Percentiles rank a stretch among this genome's conserved stretches.
phyloP scores from a whole-genome alignment of 495 filamentous ascomycete genomes.

The Aspergillus asperescens region DNA sequence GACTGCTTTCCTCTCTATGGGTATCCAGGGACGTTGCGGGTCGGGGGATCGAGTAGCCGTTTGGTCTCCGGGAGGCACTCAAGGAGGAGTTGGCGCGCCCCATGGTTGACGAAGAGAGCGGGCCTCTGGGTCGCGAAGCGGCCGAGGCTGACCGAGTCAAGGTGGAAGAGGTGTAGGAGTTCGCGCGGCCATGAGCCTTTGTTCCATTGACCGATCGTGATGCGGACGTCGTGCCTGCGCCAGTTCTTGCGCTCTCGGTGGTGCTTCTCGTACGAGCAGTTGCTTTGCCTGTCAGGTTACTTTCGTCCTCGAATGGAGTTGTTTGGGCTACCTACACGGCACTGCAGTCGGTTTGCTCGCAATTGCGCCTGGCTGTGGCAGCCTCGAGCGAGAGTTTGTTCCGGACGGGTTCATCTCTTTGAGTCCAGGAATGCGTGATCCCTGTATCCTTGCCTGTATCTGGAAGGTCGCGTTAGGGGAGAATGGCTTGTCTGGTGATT shows the following conservation, averaged over 20 bases:
- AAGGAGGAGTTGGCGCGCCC: constrained; percentile 51
- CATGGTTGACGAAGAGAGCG: constrained; percentile 50
- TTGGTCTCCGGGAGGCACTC: constrained; percentile 34
- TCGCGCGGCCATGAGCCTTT: constrained; percentile 35
- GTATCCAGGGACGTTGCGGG: constrained; percentile 59
- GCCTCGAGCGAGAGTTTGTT: constrained; percentile 59
- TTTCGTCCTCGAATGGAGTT: not conserved
- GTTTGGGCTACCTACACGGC: constrained; percentile 27
- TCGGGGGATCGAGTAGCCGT: constrained; percentile 43
- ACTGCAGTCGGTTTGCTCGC: constrained; percentile 31
- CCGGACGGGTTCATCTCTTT: constrained; percentile 59
- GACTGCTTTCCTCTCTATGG: constrained; percentile 44
- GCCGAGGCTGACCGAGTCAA: constrained; percentile 42
- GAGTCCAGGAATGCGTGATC: constrained; percentile 41
- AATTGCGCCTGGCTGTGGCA: constrained; percentile 46
- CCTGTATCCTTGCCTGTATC: constrained; percentile 27
- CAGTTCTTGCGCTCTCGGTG: constrained; percentile 37
- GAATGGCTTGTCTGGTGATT: not conserved
- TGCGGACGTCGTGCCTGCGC: constrained; percentile 28
- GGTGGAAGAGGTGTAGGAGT: constrained; percentile 42
- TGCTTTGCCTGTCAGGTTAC: constrained; percentile 47
- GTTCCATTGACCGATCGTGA: constrained; percentile 29
- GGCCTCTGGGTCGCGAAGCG: constrained; percentile 44
- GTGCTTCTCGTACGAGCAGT: constrained; percentile 52
- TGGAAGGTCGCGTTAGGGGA: constrained; percentile 13